Percentiles rank a stretch among this genome's conserved stretches.
These are phyloP conservation scores for Chloropicon primus DNA, from an alignment of 139 green algal genomes.

Conservation along the genomic window DNA sequence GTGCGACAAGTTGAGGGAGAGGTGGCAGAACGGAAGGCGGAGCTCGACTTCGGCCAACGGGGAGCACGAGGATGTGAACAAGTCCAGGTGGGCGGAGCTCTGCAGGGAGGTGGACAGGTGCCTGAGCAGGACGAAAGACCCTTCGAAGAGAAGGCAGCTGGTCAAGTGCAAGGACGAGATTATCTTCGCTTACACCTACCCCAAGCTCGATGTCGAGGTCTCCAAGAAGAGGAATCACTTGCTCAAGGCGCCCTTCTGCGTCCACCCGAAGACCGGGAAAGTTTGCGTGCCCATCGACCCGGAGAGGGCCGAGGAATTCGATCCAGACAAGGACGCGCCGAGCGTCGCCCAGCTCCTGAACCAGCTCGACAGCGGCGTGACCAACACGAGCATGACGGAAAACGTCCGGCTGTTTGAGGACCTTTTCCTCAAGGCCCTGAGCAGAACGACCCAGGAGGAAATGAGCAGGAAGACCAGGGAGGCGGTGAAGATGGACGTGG, in stretches of 20 bases:
- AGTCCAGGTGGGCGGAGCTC: slow-evolving; percentile 35
- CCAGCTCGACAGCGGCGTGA: slow-evolving; percentile 29
- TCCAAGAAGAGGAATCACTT: slow-evolving; percentile 99
- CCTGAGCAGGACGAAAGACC: not conserved
- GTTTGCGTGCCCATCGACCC: slow-evolving; percentile 95
- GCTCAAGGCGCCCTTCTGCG: slow-evolving; percentile 97
- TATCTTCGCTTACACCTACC: slow-evolving; percentile 80
- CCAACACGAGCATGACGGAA: slow-evolving; percentile 17
- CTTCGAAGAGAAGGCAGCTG: not conserved
- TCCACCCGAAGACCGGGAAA: slow-evolving; percentile 96
- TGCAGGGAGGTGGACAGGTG: slow-evolving; percentile 14
- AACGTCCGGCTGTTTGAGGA: slow-evolving; percentile 15
- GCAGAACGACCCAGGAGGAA: slow-evolving; percentile 12
- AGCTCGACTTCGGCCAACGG: not conserved
- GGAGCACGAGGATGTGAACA: slow-evolving; percentile 14
- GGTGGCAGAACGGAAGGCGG: slow-evolving; percentile 9
- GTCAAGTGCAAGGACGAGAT: slow-evolving; percentile 27
- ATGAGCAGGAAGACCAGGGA: not conserved
- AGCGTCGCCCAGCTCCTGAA: slow-evolving; percentile 54
- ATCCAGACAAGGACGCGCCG: slow-evolving; percentile 59
- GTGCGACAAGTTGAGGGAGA: slow-evolving; percentile 2
- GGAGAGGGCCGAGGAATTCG: slow-evolving; percentile 50
- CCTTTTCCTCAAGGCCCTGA: slow-evolving; percentile 18
- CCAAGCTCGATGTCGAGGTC: slow-evolving; percentile 92
- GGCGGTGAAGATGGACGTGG: not conserved